Conservation (phyloP, 306 rosid species). For the Lotus japonicus region DNA sequence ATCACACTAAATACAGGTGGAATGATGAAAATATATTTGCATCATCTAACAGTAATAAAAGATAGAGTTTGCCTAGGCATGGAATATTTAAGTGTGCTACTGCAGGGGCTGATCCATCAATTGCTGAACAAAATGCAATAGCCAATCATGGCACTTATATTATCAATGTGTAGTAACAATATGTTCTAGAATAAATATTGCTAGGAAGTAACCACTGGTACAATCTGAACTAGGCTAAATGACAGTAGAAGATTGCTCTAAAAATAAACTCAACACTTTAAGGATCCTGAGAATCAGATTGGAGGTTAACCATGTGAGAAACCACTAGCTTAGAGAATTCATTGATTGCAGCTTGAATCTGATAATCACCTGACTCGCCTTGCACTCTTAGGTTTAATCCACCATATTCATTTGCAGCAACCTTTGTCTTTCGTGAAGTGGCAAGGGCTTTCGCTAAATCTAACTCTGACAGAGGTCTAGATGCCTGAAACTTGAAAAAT, state of each 20-base stretch:
- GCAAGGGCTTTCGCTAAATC: constrained; percentile 70
- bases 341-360: constrained; percentile 66
- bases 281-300: constrained; percentile 56
- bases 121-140: constrained; percentile 18
- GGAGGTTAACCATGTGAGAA: constrained; percentile 70
- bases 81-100: neutral
- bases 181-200: constrained; percentile 19
- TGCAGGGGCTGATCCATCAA: constrained; percentile 3
- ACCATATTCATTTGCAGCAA: constrained; percentile 72
- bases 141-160: constrained; percentile 7
- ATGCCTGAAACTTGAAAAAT: constrained; percentile 41
- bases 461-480: constrained; percentile 53
- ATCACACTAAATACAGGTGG: neutral
- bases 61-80: neutral
- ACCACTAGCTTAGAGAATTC: constrained; percentile 74
- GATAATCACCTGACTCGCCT: constrained; percentile 57
- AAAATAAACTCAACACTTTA: constrained; percentile 19
- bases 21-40: neutral
- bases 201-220: constrained; percentile 16
- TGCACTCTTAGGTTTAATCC: constrained; percentile 39
- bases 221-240: constrained; percentile 21
- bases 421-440: constrained; percentile 67
- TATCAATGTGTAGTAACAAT: constrained; percentile 2
- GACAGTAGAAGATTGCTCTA: constrained; percentile 6
- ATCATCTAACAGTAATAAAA: neutral